Conservation (phyloP, 2,329 filamentous ascomycete species). For the Xylariaceae sp. region DNA sequence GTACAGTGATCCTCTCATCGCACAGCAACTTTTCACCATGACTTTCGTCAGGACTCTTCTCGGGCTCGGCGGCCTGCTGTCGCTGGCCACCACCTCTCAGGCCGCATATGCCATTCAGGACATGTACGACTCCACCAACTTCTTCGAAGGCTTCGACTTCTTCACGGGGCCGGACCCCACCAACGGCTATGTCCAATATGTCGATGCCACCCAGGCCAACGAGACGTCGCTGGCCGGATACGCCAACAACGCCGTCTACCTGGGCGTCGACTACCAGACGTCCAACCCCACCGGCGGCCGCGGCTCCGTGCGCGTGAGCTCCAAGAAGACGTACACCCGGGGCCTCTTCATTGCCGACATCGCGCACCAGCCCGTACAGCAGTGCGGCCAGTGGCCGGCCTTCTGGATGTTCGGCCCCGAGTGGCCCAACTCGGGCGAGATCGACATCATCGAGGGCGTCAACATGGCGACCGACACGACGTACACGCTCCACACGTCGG, state of each 20-base stretch:
- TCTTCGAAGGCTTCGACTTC: slow-evolving; percentile 50
- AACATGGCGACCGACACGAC: slow-evolving; percentile 52
- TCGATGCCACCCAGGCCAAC: slow-evolving; percentile 50
- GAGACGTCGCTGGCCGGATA: slow-evolving; percentile 50
- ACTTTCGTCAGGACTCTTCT: slow-evolving; percentile 15
- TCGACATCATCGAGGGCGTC: slow-evolving; percentile 75
- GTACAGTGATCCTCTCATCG: too few species aligned
- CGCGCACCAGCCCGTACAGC: slow-evolving; percentile 64
- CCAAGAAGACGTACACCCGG: slow-evolving; percentile 57
- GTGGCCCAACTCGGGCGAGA: slow-evolving; percentile 67
- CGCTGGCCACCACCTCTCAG: slow-evolving; percentile 14
- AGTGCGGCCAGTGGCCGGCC: slow-evolving; percentile 70
- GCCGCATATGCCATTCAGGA: slow-evolving; percentile 38
- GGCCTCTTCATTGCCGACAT: slow-evolving; percentile 69
- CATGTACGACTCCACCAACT: slow-evolving; percentile 44
- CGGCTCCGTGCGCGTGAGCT: slow-evolving; percentile 61
- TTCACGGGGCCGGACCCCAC: slow-evolving; percentile 59
- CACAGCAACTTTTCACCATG: slow-evolving; percentile 10
- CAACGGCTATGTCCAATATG: slow-evolving; percentile 65
- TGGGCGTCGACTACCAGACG: slow-evolving; percentile 61
- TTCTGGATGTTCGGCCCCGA: slow-evolving; percentile 60
- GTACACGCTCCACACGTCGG: slow-evolving; percentile 60
- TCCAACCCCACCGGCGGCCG: slow-evolving; percentile 51
- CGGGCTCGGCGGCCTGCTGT: slow-evolving; percentile 17
- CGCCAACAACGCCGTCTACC: slow-evolving; percentile 49